Percentiles rank a stretch among this genome's conserved stretches.
Evolutionary conservation across 257 asterid species (phyloP).

Genomic region (Fraxinus cuspidata): DNA sequence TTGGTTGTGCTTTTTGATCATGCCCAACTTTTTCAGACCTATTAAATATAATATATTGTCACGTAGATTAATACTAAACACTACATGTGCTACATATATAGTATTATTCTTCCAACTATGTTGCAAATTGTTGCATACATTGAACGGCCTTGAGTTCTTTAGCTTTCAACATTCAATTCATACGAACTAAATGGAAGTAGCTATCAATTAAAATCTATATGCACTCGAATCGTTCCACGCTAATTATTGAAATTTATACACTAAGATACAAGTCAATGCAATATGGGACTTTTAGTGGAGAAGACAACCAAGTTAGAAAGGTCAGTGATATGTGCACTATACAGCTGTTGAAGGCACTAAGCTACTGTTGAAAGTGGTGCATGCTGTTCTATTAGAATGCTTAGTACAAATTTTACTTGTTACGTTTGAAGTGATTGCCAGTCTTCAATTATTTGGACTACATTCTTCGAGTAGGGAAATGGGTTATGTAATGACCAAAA

Average conservation of each 20-base stretch:
- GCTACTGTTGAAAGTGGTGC: slow-evolving; percentile 9
- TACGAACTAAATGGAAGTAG: neutral
- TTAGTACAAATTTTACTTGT: neutral
- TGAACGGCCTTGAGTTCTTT: too few species aligned
- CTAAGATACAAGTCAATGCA: neutral
- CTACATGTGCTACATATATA: too few species aligned
- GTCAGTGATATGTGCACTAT: slow-evolving; percentile 9
- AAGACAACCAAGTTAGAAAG: neutral
- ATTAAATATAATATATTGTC: too few species aligned
- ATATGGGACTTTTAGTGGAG: neutral
- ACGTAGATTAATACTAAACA: too few species aligned
- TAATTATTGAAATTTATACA: neutral
- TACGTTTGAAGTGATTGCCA: too few species aligned
- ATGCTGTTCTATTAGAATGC: neutral
- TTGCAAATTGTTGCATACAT: neutral
- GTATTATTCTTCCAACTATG: too few species aligned
- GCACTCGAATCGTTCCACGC: neutral
- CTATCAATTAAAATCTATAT: neutral
- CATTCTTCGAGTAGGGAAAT: too few species aligned
- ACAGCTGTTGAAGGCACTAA: slow-evolving; percentile 12
- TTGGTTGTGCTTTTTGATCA: too few species aligned
- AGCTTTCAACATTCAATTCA: neutral
- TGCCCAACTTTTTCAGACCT: too few species aligned
- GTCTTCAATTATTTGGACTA: too few species aligned
- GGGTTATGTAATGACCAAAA: too few species aligned